phyloP scores from a whole-genome alignment of 2,329 filamentous ascomycete genomes.

The Colletotrichum sp. region DNA sequence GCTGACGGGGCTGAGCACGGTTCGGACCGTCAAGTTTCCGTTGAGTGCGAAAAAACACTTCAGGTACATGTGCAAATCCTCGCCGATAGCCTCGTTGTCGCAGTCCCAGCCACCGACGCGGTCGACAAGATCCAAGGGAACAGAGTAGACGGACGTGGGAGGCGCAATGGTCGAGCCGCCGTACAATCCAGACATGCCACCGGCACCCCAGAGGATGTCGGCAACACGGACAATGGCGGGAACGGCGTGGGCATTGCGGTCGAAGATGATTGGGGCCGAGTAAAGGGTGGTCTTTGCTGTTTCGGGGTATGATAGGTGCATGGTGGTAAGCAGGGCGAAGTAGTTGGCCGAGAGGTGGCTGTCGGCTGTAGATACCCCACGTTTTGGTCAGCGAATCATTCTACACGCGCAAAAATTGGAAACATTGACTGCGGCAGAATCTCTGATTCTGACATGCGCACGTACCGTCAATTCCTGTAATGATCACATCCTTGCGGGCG shows the following conservation, averaged over 20 bases:
- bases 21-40: conserved; percentile 68
- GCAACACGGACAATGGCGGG: conserved; percentile 73
- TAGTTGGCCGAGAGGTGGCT: conserved; percentile 74
- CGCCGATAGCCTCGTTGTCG: conserved; percentile 73
- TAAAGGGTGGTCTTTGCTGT: conserved; percentile 70
- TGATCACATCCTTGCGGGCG: conserved; percentile 64
- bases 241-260: conserved; percentile 73
- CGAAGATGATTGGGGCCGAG: conserved; percentile 74
- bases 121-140: conserved; percentile 70
- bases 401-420: conserved; percentile 21
- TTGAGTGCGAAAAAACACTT: conserved; percentile 80
- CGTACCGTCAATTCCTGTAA: conserved; percentile 77
- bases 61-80: conserved; percentile 80
- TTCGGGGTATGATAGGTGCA: conserved; percentile 66
- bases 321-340: conserved; percentile 67
- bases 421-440: conserved; percentile 22
- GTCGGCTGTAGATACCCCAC: conserved; percentile 56
- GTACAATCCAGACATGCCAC: conserved; percentile 73
- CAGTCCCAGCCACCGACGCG: conserved; percentile 76
- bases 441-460: conserved; percentile 21
- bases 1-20: conserved; percentile 72
- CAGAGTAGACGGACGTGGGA: conserved; percentile 76
- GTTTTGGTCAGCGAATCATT: conserved; percentile 32
- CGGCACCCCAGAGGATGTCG: conserved; percentile 75
- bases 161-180: conserved; percentile 68